Conservation (phyloP, 768 basidiomycete genomes). For the Mycena belliarum region DNA sequence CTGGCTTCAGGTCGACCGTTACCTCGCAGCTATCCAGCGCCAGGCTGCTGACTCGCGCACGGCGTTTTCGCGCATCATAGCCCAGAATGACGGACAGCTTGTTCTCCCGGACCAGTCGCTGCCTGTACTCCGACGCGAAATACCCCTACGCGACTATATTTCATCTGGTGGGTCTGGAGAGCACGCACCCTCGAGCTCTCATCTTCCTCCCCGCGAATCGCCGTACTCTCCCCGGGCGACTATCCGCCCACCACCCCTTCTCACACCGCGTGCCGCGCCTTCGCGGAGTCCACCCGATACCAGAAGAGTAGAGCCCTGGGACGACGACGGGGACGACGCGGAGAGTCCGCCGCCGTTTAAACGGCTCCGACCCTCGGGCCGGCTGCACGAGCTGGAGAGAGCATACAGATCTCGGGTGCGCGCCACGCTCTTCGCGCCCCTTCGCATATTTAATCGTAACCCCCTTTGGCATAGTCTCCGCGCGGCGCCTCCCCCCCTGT, state of each 20-base stretch:
- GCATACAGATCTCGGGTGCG: neutral
- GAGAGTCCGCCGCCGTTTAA: slow-evolving; percentile 3
- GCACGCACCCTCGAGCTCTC: neutral
- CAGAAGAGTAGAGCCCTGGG: neutral
- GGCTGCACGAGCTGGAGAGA: neutral
- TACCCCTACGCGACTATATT: neutral
- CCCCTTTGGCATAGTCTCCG: neutral
- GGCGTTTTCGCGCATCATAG: slow-evolving; percentile 14
- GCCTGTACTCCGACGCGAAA: neutral
- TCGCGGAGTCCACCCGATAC: neutral
- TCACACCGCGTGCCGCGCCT: neutral
- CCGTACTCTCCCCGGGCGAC: neutral
- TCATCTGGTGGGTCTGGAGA: neutral
- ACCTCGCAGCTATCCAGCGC: slow-evolving; percentile 8
- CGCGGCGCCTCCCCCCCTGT: neutral
- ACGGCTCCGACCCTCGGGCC: neutral
- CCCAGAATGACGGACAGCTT: slow-evolving; percentile 1
- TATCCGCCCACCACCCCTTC: neutral
- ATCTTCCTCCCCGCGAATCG: neutral
- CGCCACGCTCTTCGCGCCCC: neutral
- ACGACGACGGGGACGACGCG: neutral
- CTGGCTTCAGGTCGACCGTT: slow-evolving; percentile 16
- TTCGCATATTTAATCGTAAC: neutral
- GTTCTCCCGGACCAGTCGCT: neutral
- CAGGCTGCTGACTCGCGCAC: slow-evolving; percentile 16